Conservation (phyloP, 805 yeast genomes). For the Dipodascus geniculatus region DNA sequence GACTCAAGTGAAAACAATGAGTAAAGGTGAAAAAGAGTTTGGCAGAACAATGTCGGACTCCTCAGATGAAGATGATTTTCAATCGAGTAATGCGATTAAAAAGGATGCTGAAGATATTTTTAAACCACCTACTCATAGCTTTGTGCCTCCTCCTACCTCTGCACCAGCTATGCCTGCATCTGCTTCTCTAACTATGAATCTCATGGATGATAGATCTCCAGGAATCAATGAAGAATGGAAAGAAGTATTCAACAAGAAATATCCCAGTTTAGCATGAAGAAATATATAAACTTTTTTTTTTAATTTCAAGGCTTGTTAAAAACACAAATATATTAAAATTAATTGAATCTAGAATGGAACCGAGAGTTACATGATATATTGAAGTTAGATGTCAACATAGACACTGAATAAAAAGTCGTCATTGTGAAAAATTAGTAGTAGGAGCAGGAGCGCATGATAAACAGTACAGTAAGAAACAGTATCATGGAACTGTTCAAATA, state of each 20-base stretch:
- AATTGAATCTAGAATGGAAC: no score
- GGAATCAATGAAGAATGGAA: slow-evolving; percentile 1
- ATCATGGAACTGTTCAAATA: not conserved
- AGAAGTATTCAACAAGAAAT: slow-evolving; percentile 1
- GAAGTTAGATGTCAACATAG: no score
- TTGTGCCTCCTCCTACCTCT: not conserved
- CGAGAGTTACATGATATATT: no score
- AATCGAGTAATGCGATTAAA: not conserved
- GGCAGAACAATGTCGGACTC: not conserved
- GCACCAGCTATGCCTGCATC: not conserved
- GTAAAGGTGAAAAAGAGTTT: not conserved
- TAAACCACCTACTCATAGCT: not conserved
- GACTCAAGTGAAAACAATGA: not conserved
- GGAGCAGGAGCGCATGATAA: no score
- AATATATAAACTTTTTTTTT: not conserved
- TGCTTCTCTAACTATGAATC: not conserved
- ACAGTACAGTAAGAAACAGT: no score
- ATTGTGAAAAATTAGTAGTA: no score
- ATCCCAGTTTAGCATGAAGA: slow-evolving; percentile 1
- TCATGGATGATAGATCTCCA: slow-evolving; percentile 1
- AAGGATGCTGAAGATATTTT: not conserved
- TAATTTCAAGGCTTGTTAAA: not conserved
- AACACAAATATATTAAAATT: not conserved
- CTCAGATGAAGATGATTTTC: slow-evolving; percentile 1
- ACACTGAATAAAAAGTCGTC: not conserved